Evolutionary conservation across 2,329 filamentous ascomycete genomes (phyloP), one percentile per base, ranked within the genome.

Genomic region (Atkinsonella hypoxylon): DNA sequence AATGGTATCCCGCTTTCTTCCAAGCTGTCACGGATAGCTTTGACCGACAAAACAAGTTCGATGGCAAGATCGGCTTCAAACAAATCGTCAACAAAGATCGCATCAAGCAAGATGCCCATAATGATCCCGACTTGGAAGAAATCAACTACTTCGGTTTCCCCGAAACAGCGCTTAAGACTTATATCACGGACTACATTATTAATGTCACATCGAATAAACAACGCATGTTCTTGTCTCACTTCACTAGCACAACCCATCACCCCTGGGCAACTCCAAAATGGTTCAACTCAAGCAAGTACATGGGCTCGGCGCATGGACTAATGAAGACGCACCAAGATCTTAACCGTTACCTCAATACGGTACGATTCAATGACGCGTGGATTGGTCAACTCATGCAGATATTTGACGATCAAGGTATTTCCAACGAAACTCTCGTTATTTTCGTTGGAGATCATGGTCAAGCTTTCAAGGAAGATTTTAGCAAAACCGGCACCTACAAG

Each of bases 361-460:
- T 64, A 2, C 59, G 59, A 4, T 67, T 59, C 32, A 58, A 59
- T 48, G 64, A 67, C 36, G 53, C 51, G 4, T 67, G 64, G 63
- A 51, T 67, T 45, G 59, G 59, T 2, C 54, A 60, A 42, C 53
- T 67, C 26, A 58, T 67, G 50, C 51, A 61, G 3, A 45, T 66
- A 0, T 50, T 66, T 1, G 62, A 67, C 4, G 57, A 66, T 18
- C 56, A 62, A 31, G 62, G 62, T 2, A 56, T 65, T 3, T 61
- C 64, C 3, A 61, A 66, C 39, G 62, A 66, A 47, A 67, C 64
- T 0, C 41, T 67, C n/a, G 55, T 66, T 7, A 55, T 67, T 2
- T 60, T 63, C 11, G 62, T 64, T 8, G 64, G 64, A 2, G 64
- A 67, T n/a, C 64, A 67, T n/a, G 64, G 64, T 1, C 58, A 62